These are phyloP conservation scores for Trapa incisa DNA, from an alignment of 345 rosid species.

Conservation along the genomic window DNA sequence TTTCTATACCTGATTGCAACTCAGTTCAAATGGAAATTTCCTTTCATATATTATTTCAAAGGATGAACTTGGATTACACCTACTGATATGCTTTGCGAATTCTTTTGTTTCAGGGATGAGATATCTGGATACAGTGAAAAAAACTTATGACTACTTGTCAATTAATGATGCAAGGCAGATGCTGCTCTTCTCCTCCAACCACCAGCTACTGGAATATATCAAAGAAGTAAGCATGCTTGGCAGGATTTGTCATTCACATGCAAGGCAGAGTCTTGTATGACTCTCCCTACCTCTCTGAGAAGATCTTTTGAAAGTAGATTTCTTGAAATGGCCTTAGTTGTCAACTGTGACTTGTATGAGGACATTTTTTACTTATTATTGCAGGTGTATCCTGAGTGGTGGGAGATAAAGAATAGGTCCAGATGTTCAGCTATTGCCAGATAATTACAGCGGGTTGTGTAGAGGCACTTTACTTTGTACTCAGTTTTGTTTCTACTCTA, in stretches of 20 bases:
- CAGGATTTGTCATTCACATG: not conserved
- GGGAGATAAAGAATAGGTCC: constrained; percentile 76
- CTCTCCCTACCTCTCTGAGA: not conserved
- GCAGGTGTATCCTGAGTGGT: constrained; percentile 96
- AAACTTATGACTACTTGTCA: constrained; percentile 83
- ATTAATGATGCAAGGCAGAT: constrained; percentile 54
- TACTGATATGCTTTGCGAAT: not conserved
- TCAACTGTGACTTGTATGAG: not conserved
- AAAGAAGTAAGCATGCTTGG: constrained; percentile 31
- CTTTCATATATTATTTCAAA: not conserved
- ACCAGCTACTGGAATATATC: constrained; percentile 57
- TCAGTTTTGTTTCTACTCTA: not conserved
- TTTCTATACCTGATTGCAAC: not conserved
- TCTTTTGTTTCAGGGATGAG: constrained; percentile 49
- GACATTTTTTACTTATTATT: constrained; percentile 1
- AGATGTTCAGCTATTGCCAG: constrained; percentile 89
- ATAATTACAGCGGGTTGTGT: constrained; percentile 95
- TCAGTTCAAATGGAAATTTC: not conserved
- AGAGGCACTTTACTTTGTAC: constrained; percentile 6
- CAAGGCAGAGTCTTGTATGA: not conserved
- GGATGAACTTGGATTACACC: not conserved
- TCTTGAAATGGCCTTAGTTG: not conserved
- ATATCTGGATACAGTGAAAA: constrained; percentile 98
- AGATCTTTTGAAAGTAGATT: not conserved
- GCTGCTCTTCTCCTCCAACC: constrained; percentile 67